Evolutionary conservation across 2,329 filamentous ascomycete genomes (phyloP).

Genomic region (Hymenotorrendiella dingleyae): DNA sequence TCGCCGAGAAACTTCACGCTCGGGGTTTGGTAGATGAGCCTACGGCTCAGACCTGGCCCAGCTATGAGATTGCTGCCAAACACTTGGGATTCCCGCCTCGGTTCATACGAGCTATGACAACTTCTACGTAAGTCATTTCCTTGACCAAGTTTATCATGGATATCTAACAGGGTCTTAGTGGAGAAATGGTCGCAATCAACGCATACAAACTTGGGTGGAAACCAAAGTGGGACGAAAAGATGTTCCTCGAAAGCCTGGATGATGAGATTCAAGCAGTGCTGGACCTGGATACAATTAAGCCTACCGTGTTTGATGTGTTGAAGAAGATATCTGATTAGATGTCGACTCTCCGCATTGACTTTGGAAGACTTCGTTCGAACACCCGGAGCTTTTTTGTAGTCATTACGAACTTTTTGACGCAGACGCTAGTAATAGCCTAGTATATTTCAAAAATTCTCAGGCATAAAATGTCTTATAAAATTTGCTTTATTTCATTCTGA

Average conservation of each 20-base stretch:
- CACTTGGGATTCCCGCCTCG: conserved; percentile 7
- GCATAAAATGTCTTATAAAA: no score
- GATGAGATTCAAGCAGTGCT: no score
- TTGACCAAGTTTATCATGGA: conserved; percentile 6
- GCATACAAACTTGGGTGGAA: conserved; percentile 19
- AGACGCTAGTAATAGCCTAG: no score
- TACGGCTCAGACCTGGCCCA: conserved; percentile 19
- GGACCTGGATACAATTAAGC: no score
- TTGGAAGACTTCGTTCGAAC: no score
- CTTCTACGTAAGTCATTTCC: conserved; percentile 18
- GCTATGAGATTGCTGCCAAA: conserved; percentile 19
- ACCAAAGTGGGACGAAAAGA: conserved; percentile 17
- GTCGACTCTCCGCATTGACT: no score
- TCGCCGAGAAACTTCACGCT: conserved; percentile 17
- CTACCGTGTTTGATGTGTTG: no score
- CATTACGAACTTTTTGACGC: no score
- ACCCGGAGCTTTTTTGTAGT: no score
- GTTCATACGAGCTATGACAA: conserved; percentile 15
- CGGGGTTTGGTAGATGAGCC: conserved; percentile 20
- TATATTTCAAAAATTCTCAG: no score
- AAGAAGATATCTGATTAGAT: no score
- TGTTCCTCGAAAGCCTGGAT: conserved; percentile 20
- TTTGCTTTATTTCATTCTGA: no score
- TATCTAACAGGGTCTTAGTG: conserved; percentile 14
- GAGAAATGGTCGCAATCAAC: conserved; percentile 14